Conservation (phyloP, 257 asterid genomes). For the Petunia axillaris region DNA sequence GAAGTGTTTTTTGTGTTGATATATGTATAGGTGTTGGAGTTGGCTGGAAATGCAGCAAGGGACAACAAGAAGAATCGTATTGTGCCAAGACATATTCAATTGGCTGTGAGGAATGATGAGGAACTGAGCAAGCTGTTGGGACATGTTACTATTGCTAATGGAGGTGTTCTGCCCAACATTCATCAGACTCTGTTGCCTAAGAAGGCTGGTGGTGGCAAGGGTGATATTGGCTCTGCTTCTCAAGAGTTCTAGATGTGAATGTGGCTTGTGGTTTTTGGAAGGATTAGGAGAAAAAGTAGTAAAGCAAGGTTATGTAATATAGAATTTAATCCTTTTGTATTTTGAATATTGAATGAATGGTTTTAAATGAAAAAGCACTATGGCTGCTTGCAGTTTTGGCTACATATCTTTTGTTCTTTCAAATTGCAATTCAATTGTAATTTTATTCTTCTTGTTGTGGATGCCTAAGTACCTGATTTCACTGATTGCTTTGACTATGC, state of each 20-base stretch:
- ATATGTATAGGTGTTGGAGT: conserved; percentile 25
- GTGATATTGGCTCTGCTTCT: conserved; percentile 30
- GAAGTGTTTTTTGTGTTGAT: background rate
- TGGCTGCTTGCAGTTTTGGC: background rate
- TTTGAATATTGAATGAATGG: background rate
- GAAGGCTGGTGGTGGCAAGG: conserved; percentile 25
- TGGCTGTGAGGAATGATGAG: conserved; percentile 33
- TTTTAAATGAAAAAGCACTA: conserved; percentile 4
- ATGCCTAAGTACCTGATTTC: background rate
- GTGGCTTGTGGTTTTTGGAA: background rate
- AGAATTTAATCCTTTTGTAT: background rate
- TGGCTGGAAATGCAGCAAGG: conserved; percentile 30
- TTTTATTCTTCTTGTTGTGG: background rate
- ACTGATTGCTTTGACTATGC: background rate
- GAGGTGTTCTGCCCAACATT: conserved; percentile 30
- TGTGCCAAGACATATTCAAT: conserved; percentile 29
- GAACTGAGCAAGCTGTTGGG: conserved; percentile 30
- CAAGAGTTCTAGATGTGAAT: conserved; percentile 27
- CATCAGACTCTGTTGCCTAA: conserved; percentile 29
- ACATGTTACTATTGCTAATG: conserved; percentile 25
- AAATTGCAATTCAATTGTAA: background rate
- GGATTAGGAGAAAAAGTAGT: background rate
- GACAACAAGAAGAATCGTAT: conserved; percentile 36
- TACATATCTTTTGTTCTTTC: background rate
- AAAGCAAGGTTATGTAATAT: conserved; percentile 20